These are phyloP conservation scores for Acanthamoeba triangularis DNA, from an alignment of 208 protist species.

Conservation along the genomic window DNA sequence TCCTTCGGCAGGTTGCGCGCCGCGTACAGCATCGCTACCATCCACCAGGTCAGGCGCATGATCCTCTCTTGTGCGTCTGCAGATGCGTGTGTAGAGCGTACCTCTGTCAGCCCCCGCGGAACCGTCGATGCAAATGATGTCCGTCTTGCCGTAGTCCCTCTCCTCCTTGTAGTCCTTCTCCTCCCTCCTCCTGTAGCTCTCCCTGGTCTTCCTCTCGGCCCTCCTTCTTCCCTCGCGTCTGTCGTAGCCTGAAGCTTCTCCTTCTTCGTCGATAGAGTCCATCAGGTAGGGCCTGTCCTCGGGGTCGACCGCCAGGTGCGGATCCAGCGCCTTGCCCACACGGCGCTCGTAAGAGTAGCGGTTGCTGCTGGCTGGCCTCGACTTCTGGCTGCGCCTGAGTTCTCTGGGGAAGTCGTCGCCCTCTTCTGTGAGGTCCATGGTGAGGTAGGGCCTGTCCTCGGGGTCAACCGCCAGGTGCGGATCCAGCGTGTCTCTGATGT, in stretches of 20 bases:
- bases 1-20: conserved; percentile 54
- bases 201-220: conserved; percentile 30
- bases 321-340: background rate
- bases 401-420: conserved; percentile 18
- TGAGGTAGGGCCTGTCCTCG: conserved; percentile 38
- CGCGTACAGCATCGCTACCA: conserved; percentile 16
- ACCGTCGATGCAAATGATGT: conserved; percentile 28
- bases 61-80: too few relatives aligned
- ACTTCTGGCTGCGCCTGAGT: background rate
- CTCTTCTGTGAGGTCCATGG: conserved; percentile 28
- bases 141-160: background rate
- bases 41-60: too few relatives aligned
- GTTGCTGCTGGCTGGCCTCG: too few relatives aligned
- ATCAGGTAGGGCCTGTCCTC: conserved; percentile 50
- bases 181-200: background rate
- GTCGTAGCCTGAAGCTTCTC: background rate
- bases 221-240: background rate
- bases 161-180: background rate
- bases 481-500: background rate
- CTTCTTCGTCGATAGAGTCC: background rate
- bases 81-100: too few relatives aligned
- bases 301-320: conserved; percentile 40
- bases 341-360: too few relatives aligned
- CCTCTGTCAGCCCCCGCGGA: conserved; percentile 7
- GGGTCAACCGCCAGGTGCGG: conserved; percentile 46